Percentiles rank a stretch among this genome's conserved stretches.
Evolutionary conservation across 2,329 filamentous ascomycete genomes (phyloP).

Genomic region (Acarospora socialis): DNA sequence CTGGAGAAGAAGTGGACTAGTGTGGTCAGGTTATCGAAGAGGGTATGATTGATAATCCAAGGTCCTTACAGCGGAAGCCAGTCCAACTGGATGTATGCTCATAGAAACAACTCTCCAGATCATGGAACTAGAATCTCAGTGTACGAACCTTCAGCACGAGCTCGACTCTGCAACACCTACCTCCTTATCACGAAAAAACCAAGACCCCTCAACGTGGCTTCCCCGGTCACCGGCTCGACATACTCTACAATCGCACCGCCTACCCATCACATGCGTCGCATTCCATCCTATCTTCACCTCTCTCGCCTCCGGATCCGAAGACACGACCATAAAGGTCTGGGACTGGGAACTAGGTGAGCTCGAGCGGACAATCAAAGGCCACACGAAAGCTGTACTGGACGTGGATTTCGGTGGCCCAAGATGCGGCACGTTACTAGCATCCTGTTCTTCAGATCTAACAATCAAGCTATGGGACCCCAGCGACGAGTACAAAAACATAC

Average conservation of each 20-base stretch:
- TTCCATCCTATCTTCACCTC: conserved; percentile 89
- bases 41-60: conserved; percentile 39
- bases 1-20: conserved; percentile 99
- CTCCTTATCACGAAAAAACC: conserved; percentile 63
- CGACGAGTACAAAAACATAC: conserved; percentile 89
- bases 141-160: conserved; percentile 60
- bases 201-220: conserved; percentile 76
- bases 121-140: conserved; percentile 77
- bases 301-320: conserved; percentile 78
- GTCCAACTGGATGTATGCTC: conserved; percentile 9
- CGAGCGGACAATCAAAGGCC: conserved; percentile 79
- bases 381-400: conserved; percentile 77
- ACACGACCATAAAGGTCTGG: conserved; percentile 93
- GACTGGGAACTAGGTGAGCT: conserved; percentile 90
- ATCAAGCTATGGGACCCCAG: conserved; percentile 92
- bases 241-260: conserved; percentile 67
- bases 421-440: conserved; percentile 64
- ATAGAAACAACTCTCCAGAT: conserved; percentile 42
- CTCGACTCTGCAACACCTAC: conserved; percentile 69
- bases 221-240: conserved; percentile 71
- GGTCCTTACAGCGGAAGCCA: conserved; percentile 10
- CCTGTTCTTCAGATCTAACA: conserved; percentile 75
- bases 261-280: conserved; percentile 71
- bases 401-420: conserved; percentile 81
- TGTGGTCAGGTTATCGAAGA: conserved; percentile 87